These are phyloP conservation scores for Cercospora zeina DNA, from an alignment of 2,329 filamentous ascomycete species.

Conservation along the genomic window DNA sequence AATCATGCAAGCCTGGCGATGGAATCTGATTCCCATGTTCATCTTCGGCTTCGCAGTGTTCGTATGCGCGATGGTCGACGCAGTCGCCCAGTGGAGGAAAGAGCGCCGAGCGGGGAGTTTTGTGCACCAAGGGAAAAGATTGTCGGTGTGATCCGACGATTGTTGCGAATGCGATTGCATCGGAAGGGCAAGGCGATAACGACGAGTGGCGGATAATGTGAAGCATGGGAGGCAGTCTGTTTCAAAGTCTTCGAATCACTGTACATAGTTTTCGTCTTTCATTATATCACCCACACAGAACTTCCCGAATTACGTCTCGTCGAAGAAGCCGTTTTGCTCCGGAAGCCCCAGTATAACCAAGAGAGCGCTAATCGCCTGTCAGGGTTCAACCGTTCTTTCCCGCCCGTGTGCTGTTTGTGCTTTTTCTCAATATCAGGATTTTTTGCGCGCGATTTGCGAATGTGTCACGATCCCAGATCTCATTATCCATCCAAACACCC, in stretches of 20 bases:
- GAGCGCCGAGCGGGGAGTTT: background rate
- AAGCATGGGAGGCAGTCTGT: background rate
- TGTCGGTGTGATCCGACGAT: background rate
- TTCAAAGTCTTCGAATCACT: conserved; percentile 1
- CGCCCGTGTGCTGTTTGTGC: conserved; percentile 3
- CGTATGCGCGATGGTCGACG: background rate
- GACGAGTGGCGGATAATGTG: background rate
- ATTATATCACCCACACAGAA: background rate
- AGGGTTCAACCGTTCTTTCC: background rate
- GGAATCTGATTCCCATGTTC: conserved; percentile 38
- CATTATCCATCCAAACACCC: background rate
- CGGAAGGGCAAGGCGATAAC: background rate
- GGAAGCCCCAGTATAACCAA: background rate
- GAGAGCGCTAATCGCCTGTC: background rate
- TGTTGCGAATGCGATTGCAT: background rate
- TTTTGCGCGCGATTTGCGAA: background rate
- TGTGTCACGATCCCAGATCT: background rate
- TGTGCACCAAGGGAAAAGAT: background rate
- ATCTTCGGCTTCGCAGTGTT: conserved; percentile 29
- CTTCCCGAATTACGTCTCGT: background rate
- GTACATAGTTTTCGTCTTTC: conserved; percentile 5
- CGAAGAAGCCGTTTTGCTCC: background rate
- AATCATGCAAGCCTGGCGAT: conserved; percentile 36
- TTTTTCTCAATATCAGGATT: background rate
- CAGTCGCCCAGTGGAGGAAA: background rate